Conservation (phyloP, 495 filamentous ascomycete species). For the Tuber microsphaerosporum region DNA sequence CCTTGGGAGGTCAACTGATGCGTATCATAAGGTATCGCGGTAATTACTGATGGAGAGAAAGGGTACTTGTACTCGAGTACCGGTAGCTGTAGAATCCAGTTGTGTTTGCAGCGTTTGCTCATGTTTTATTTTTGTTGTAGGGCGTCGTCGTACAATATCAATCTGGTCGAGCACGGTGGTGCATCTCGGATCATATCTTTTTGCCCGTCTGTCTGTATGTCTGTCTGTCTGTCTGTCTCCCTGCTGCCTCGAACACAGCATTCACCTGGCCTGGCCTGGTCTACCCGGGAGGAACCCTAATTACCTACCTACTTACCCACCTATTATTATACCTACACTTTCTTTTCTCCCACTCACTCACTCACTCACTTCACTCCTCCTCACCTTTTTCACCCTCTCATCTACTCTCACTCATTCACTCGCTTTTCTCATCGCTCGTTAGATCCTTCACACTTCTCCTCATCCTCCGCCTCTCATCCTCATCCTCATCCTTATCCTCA, state of each 20-base stretch:
- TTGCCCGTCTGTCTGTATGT: neutral
- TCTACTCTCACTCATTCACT: neutral
- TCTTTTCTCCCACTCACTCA: neutral
- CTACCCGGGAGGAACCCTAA: neutral
- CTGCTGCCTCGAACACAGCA: neutral
- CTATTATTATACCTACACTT: conserved; percentile 1
- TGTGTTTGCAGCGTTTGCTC: neutral
- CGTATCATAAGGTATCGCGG: neutral
- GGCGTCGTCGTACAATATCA: too few species aligned
- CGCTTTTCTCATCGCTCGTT: conserved; percentile 1
- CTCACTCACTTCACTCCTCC: too few species aligned
- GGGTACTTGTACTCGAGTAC: too few species aligned
- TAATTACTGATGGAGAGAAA: neutral
- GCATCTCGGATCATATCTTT: too few species aligned
- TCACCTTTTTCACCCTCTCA: neutral
- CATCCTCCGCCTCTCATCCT: neutral
- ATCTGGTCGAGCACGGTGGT: too few species aligned
- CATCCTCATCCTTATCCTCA: neutral
- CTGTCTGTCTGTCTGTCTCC: too few species aligned
- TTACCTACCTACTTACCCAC: neutral
- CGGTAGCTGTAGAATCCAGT: neutral
- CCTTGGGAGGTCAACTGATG: neutral
- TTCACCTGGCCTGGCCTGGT: conserved; percentile 1
- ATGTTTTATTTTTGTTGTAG: neutral
- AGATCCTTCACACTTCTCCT: neutral